phyloP scores from a whole-genome alignment of 2,329 filamentous ascomycete genomes.

The Fusarium chaquense region DNA sequence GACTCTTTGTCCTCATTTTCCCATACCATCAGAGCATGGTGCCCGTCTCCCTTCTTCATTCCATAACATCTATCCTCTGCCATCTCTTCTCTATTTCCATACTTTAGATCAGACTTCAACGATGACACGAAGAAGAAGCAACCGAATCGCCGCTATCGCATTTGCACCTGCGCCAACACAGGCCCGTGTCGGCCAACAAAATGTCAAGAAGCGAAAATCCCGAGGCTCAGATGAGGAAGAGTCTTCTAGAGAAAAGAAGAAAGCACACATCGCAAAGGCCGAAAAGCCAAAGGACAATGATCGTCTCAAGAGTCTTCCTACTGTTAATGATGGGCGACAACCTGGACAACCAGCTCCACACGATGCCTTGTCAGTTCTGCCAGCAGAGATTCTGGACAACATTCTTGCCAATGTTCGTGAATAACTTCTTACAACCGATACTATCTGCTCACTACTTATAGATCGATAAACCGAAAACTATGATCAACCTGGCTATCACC shows the following conservation, averaged over 20 bases:
- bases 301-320: accelerated
- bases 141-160: neutral
- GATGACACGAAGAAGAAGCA: neutral
- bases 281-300: neutral
- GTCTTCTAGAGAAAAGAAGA: neutral
- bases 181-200: no score
- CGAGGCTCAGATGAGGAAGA: neutral
- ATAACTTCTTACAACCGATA: accelerated
- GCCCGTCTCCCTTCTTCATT: no score
- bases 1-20: no score
- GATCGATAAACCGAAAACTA: neutral
- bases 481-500: constrained; percentile 14
- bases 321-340: accelerated
- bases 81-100: no score
- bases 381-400: neutral
- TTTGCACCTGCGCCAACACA: neutral
- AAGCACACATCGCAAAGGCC: accelerated
- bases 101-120: no score
- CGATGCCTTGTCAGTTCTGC: constrained; percentile 6
- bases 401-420: constrained; percentile 4
- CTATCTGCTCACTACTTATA: neutral
- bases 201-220: neutral
- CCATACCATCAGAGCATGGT: no score
- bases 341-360: neutral
- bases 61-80: no score